phyloP scores from a whole-genome alignment of 169 alveolate genomes.

The Eimeria acervulina region DNA sequence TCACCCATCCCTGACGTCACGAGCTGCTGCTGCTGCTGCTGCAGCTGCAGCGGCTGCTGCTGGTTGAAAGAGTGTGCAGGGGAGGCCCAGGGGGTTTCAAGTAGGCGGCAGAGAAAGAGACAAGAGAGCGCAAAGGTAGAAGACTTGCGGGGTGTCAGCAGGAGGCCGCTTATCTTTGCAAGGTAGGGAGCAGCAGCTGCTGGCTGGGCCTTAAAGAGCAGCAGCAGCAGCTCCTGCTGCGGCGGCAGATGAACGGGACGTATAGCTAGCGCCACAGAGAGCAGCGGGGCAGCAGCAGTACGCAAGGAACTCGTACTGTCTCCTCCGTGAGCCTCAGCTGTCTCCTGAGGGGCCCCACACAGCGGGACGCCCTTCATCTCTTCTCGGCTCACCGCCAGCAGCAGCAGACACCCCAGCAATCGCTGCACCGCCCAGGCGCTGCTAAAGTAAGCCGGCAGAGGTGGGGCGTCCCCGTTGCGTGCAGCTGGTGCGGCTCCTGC shows the following conservation, averaged over 20 bases:
- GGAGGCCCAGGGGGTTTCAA: slow-evolving; percentile 8
- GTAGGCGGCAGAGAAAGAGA: slow-evolving; percentile 68
- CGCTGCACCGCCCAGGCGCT: slow-evolving; percentile 58
- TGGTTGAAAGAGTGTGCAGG: not conserved
- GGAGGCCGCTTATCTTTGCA: not conserved
- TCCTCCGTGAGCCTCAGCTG: not conserved
- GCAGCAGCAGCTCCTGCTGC: slow-evolving; percentile 70
- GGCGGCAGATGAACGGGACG: slow-evolving; percentile 61
- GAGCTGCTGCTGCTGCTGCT: not conserved
- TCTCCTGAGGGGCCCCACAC: not conserved
- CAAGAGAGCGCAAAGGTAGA: slow-evolving; percentile 61
- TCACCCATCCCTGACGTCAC: not conserved
- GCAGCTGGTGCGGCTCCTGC: not conserved
- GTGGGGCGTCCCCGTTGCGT: not conserved
- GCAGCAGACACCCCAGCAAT: slow-evolving; percentile 51
- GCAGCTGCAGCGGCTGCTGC: not conserved
- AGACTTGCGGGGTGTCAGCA: slow-evolving; percentile 43
- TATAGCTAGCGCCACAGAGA: slow-evolving; percentile 19
- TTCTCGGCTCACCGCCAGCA: slow-evolving; percentile 34
- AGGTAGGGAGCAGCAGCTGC: slow-evolving; percentile 8
- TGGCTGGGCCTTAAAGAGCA: slow-evolving; percentile 52
- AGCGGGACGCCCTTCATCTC: not conserved
- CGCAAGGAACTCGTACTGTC: not conserved
- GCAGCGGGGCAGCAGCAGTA: not conserved
- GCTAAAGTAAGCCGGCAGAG: slow-evolving; percentile 11